Percentiles rank a stretch among this genome's conserved stretches.
Conservation (phyloP, 805 yeast species). For the Kodamaea hsintzibuensis region DNA sequence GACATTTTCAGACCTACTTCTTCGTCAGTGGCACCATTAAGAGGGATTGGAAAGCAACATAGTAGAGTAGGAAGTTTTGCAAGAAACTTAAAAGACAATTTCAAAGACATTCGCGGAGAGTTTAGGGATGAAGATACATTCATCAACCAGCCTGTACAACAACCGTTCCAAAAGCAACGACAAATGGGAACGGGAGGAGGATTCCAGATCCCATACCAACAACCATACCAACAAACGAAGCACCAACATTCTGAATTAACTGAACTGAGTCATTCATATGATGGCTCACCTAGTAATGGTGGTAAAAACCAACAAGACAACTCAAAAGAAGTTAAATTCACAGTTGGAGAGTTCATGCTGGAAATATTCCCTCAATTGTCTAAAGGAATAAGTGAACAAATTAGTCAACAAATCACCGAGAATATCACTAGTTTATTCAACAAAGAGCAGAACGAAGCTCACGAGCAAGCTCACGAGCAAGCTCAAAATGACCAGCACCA, state of each 20-base stretch:
- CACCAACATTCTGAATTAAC: constrained; percentile 1
- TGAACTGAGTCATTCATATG: background rate
- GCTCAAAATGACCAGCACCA: too few relatives aligned
- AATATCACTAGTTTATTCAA: background rate
- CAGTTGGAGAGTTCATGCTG: constrained; percentile 12
- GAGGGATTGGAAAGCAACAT: background rate
- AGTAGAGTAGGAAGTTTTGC: background rate
- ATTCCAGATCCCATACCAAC: constrained; percentile 6
- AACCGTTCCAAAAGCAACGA: background rate
- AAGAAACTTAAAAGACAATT: constrained; percentile 14
- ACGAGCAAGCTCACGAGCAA: background rate
- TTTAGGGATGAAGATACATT: constrained; percentile 15
- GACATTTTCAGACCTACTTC: constrained; percentile 12
- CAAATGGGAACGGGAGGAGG: background rate
- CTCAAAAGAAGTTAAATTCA: background rate
- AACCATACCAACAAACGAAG: constrained; percentile 8
- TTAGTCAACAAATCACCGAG: constrained; percentile 3
- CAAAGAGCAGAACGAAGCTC: background rate
- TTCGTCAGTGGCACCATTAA: constrained; percentile 4
- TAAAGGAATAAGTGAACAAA: constrained; percentile 13
- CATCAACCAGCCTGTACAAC: constrained; percentile 8
- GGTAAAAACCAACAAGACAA: background rate
- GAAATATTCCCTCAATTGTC: constrained; percentile 13
- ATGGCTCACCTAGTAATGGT: background rate
- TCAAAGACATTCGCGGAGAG: constrained; percentile 17